Conservation (phyloP, 169 alveolate species). For the Eimeria zaria region DNA sequence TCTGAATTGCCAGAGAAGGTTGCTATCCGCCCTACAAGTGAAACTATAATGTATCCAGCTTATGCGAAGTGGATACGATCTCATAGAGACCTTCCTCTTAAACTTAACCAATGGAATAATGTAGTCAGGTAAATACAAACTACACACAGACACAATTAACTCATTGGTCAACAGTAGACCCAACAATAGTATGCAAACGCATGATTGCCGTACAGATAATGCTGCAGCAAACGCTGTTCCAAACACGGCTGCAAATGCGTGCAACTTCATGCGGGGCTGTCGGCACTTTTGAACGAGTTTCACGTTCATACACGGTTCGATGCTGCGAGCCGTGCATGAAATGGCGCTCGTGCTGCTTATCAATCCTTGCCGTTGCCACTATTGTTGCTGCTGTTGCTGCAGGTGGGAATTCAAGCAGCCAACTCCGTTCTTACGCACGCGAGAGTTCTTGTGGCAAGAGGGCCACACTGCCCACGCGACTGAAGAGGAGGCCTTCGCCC, state of each 20-base stretch:
- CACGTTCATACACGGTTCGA: too few relatives aligned
- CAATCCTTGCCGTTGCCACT: neutral
- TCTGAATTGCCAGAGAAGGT: slow-evolving; percentile 97
- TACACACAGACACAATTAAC: too few relatives aligned
- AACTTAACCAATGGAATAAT: slow-evolving; percentile 96
- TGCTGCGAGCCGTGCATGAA: neutral
- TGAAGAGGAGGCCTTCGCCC: slow-evolving; percentile 97
- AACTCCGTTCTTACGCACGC: slow-evolving; percentile 99
- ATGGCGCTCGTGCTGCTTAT: neutral
- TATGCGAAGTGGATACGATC: slow-evolving; percentile 99
- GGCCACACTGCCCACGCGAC: slow-evolving; percentile 99
- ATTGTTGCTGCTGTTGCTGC: neutral
- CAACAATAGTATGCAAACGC: too few relatives aligned
- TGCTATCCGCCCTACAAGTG: slow-evolving; percentile 99
- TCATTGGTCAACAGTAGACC: too few relatives aligned
- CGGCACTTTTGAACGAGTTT: too few relatives aligned
- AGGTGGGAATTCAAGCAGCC: slow-evolving; percentile 99
- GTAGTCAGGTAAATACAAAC: slow-evolving; percentile 65
- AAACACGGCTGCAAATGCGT: neutral
- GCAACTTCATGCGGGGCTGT: too few relatives aligned
- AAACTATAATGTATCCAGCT: slow-evolving; percentile 99
- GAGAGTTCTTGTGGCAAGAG: slow-evolving; percentile 99
- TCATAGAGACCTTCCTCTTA: slow-evolving; percentile 99
- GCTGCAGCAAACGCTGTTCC: neutral
- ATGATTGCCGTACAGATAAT: too few relatives aligned